phyloP scores from a whole-genome alignment of 345 rosid species.

The Eucalyptus brandiana region DNA sequence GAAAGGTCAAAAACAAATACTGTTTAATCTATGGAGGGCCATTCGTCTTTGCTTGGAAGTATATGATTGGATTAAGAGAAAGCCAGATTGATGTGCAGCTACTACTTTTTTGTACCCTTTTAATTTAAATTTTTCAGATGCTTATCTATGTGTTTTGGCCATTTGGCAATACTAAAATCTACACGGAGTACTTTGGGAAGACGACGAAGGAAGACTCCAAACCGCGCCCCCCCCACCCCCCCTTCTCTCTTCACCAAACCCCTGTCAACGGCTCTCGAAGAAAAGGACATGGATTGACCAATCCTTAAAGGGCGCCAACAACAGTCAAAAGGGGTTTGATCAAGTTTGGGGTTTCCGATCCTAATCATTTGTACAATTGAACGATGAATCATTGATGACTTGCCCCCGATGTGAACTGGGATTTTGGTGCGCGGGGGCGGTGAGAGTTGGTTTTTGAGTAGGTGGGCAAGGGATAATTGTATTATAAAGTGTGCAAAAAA shows the following conservation, averaged over 20 bases:
- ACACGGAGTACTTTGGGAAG: not conserved
- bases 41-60: slow-evolving; percentile 36
- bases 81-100: not conserved
- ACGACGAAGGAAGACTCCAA: slow-evolving; percentile 10
- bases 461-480: not conserved
- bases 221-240: too few relatives aligned
- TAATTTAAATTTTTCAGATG: not conserved
- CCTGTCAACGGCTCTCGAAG: not conserved
- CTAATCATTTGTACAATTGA: not conserved
- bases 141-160: not conserved
- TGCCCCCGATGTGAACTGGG: not conserved
- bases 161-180: not conserved
- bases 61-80: not conserved
- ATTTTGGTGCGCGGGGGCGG: not conserved
- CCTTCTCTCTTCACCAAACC: not conserved
- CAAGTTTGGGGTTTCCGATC: not conserved
- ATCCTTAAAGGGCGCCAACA: not conserved
- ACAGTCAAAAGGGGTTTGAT: not conserved
- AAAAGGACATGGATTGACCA: not conserved
- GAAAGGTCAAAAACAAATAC: slow-evolving; percentile 12
- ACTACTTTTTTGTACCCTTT: not conserved
- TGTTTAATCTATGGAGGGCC: not conserved
- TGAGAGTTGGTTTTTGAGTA: not conserved
- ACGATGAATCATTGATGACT: not conserved
- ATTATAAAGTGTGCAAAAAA: not conserved